These are phyloP conservation scores for Sclerotinia trifoliorum DNA, from an alignment of 2,329 filamentous ascomycete genomes.

Conservation along the genomic window DNA sequence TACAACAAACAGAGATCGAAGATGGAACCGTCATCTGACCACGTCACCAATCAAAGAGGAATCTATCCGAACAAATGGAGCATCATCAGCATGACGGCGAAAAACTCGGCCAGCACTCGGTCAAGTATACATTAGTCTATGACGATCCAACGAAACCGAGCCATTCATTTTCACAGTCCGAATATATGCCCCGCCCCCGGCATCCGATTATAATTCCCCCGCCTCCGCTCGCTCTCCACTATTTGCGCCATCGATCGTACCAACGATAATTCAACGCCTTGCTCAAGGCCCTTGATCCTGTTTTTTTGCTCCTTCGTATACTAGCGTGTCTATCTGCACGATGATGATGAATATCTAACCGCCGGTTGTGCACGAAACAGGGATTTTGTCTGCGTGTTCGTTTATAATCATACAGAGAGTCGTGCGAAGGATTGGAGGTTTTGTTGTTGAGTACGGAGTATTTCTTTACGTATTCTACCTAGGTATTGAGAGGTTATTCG, in stretches of 20 bases:
- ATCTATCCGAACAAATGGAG: background rate
- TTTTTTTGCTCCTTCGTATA: background rate
- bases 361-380: background rate
- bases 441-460: no score
- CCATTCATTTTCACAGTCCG: background rate
- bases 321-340: background rate
- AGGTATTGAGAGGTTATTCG: no score
- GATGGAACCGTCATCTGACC: background rate
- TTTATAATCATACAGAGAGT: no score
- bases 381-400: background rate
- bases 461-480: no score
- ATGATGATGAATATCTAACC: slow-evolving; percentile 6
- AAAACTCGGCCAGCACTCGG: background rate
- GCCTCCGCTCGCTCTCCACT: slow-evolving; percentile 4
- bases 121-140: background rate
- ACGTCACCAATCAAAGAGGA: background rate
- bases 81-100: no score
- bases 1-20: no score
- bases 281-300: background rate
- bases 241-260: background rate
- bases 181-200: no score
- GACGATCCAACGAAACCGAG: background rate
- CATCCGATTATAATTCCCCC: no score
- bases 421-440: no score
- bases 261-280: background rate